These are phyloP conservation scores for Russula ochroleuca DNA, from an alignment of 768 basidiomycete species.

Conservation along the genomic window DNA sequence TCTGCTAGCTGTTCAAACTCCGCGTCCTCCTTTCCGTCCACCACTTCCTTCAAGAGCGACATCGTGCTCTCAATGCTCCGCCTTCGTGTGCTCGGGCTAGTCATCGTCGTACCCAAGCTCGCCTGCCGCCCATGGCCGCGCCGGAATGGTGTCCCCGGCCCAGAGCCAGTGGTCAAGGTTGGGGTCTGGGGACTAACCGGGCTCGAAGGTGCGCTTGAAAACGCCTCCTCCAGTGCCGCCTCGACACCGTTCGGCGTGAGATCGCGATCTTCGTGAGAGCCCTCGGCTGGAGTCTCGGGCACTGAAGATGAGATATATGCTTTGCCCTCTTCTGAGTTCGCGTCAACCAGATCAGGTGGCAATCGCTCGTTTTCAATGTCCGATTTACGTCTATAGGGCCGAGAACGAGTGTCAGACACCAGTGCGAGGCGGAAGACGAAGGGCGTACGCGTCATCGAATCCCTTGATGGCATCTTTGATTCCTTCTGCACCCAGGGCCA, in stretches of 20 bases:
- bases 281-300: conserved; percentile 57
- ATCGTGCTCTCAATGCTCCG: conserved; percentile 94
- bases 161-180: conserved; percentile 27
- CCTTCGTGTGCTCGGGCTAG: conserved; percentile 87
- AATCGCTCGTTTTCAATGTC: conserved; percentile 99
- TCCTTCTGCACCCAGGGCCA: conserved; percentile 87
- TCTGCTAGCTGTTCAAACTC: conserved; percentile 32
- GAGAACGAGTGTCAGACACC: conserved; percentile 1
- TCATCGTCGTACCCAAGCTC: conserved; percentile 92
- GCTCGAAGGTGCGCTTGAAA: conserved; percentile 29
- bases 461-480: conserved; percentile 92
- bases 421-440: background rate
- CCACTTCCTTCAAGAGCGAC: conserved; percentile 88
- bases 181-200: conserved; percentile 30
- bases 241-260: conserved; percentile 34
- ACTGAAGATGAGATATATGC: conserved; percentile 45
- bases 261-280: conserved; percentile 28
- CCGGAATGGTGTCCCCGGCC: conserved; percentile 47
- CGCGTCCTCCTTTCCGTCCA: conserved; percentile 63
- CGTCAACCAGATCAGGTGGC: conserved; percentile 93
- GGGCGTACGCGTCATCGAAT: conserved; percentile 91
- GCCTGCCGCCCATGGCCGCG: conserved; percentile 72
- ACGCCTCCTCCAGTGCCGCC: conserved; percentile 34
- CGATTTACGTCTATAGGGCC: conserved; percentile 69
- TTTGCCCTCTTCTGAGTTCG: conserved; percentile 63